Evolutionary conservation across 345 rosid species (phyloP), one percentile per base, ranked within the genome.

Genomic region (Populus ilicifolia): DNA sequence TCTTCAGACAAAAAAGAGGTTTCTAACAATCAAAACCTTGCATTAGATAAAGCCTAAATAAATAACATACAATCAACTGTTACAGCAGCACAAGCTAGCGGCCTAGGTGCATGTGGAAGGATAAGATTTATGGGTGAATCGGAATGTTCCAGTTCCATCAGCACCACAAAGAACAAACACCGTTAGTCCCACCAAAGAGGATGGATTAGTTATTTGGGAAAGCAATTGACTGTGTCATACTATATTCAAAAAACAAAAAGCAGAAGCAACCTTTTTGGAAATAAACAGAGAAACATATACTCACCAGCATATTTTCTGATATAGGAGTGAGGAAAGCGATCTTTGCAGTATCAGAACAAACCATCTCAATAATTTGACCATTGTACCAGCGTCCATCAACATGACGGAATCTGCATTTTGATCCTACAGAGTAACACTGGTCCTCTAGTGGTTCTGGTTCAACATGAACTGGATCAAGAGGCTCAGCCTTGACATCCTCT

Each of bases 321-420:
- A 92, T 96, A 8, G 99, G 99, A 1, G 87, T 83, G 77, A 96
- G 96, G 85, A 93, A 93, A 84, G 94, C 79, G 67, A 96, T 80
- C 90, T 88, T 96, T 4, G 92, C 94, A 64, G 83, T 81, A 80
- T 75, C 80, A 61, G 89, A 83, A 29, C 86, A 89, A 68, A 85
- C 88, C 80, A 89, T 76, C 39, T 80, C 89, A 76, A 93, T 80
- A 83, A 93, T 78, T 52, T 85, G 89, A 84, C 97, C 99, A 76
- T 91, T 84, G 81, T 96, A 96, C 99, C 99, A 93, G 27, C 92
- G 97, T 2, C 99, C 99, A 85, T 96, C 85, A 9, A 64, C 83
- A 71, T 89, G 79, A 17, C 91, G 85, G 69, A 96, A 93, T 63
- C 97, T 89, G 67, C 98, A 96, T 80, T 86, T 92, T 17, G 96